Conservation (phyloP, 768 basidiomycete genomes). For the Amanita molliuscula region DNA sequence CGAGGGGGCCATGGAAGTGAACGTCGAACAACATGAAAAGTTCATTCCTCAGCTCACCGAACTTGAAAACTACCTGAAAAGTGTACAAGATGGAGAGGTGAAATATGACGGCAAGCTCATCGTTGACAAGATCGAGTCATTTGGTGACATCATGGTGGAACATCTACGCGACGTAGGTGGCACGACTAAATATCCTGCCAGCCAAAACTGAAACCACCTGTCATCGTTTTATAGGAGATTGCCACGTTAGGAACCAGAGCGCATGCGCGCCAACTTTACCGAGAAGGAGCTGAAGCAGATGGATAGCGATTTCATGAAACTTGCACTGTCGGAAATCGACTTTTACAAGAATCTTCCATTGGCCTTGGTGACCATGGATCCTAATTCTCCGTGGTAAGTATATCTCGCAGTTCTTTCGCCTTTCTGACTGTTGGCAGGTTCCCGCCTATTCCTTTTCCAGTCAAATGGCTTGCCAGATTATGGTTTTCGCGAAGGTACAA, state of each 20-base stretch:
- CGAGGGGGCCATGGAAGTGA: conserved; percentile 11
- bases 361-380: conserved; percentile 13
- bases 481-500: conserved; percentile 16
- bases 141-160: conserved; percentile 16
- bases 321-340: conserved; percentile 12
- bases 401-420: background rate
- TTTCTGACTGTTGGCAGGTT: conserved; percentile 11
- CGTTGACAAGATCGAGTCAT: conserved; percentile 15
- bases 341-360: conserved; percentile 16
- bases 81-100: conserved; percentile 45
- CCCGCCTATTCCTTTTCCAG: conserved; percentile 16
- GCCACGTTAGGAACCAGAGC: conserved; percentile 15
- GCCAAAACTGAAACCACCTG: background rate
- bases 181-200: background rate
- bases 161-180: conserved; percentile 18
- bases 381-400: conserved; percentile 15
- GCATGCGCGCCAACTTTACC: conserved; percentile 16
- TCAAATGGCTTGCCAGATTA: conserved; percentile 15
- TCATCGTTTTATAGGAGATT: conserved; percentile 15
- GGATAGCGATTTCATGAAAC: conserved; percentile 12
- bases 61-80: conserved; percentile 28
- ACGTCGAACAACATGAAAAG: conserved; percentile 17
- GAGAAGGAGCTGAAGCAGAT: conserved; percentile 15
- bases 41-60: conserved; percentile 18
- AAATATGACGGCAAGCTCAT: conserved; percentile 33